A percentile compares a stretch with the other conserved stretches of the same genome.
phyloP scores from a whole-genome alignment of 2,329 filamentous ascomycete species.

The Coniochaeta prunicola region DNA sequence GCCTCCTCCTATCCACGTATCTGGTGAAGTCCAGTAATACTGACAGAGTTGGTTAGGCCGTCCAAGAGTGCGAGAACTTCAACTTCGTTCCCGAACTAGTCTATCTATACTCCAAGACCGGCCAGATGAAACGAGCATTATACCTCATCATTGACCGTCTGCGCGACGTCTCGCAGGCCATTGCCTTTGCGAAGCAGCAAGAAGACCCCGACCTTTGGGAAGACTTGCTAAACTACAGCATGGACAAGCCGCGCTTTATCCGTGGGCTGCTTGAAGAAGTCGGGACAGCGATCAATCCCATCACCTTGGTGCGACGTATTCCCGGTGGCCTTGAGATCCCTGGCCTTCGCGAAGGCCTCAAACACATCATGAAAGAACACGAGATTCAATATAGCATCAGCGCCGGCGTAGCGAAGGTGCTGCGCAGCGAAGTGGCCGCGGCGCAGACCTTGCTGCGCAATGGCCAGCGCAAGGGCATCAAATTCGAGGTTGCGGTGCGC shows the following conservation, averaged over 20 bases:
- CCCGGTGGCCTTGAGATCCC: conserved; percentile 90
- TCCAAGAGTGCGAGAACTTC: conserved; percentile 68
- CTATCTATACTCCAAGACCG: conserved; percentile 89
- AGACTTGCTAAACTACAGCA: conserved; percentile 87
- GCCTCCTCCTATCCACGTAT: conserved; percentile 3
- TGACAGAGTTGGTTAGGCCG: conserved; percentile 40
- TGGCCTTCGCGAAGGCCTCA: conserved; percentile 79
- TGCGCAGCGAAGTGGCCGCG: conserved; percentile 77
- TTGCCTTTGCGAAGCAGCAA: conserved; percentile 89
- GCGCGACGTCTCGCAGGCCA: conserved; percentile 84
- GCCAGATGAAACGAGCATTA: conserved; percentile 84
- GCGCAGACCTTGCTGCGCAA: conserved; percentile 75
- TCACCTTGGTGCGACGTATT: conserved; percentile 81
- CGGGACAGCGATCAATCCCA: conserved; percentile 87
- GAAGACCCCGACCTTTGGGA: conserved; percentile 92
- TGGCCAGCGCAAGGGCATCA: conserved; percentile 78
- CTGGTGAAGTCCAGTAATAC: neutral
- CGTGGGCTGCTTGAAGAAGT: conserved; percentile 87
- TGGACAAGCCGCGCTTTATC: conserved; percentile 97
- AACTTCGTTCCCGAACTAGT: conserved; percentile 91
- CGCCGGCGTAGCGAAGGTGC: conserved; percentile 77
- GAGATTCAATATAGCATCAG: conserved; percentile 93
- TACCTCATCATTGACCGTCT: conserved; percentile 93
- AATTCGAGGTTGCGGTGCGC: conserved; percentile 66
- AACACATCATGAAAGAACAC: conserved; percentile 89